Conservation (phyloP, 2,329 filamentous ascomycete species). For the Cladosporium halotolerans region DNA sequence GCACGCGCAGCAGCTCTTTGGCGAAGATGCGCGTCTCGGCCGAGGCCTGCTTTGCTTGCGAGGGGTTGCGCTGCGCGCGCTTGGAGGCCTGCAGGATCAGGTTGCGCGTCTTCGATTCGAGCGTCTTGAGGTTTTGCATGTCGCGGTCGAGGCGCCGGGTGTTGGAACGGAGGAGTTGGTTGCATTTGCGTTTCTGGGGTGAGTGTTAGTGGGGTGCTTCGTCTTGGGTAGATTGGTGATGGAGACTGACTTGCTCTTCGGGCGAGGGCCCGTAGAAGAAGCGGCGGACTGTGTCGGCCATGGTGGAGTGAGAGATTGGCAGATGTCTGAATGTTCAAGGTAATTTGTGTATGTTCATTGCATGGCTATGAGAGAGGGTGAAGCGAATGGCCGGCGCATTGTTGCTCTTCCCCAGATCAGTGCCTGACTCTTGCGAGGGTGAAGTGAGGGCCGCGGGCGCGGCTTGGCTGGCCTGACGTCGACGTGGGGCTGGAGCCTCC, state of each 20-base stretch:
- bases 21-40: constrained; percentile 84
- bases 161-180: constrained; percentile 80
- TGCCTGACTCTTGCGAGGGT: neutral
- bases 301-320: constrained; percentile 34
- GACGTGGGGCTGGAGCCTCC: neutral
- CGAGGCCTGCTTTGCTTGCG: constrained; percentile 70
- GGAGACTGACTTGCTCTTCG: constrained; percentile 68
- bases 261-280: constrained; percentile 91
- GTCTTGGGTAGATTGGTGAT: neutral
- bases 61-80: constrained; percentile 72
- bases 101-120: constrained; percentile 77
- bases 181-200: constrained; percentile 88
- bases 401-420: neutral
- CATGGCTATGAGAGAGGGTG: neutral
- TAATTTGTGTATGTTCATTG: neutral
- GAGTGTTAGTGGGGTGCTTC: constrained; percentile 5
- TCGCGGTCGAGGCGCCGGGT: constrained; percentile 93
- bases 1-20: constrained; percentile 74
- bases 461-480: constrained; percentile 1
- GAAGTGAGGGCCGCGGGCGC: neutral
- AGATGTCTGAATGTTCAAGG: neutral
- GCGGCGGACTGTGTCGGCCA: constrained; percentile 73
- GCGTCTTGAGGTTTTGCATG: constrained; percentile 68
- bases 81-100: constrained; percentile 77
- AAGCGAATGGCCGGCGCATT: neutral